Conservation (phyloP, 306 rosid species). For the Prinsepia uniflora region DNA sequence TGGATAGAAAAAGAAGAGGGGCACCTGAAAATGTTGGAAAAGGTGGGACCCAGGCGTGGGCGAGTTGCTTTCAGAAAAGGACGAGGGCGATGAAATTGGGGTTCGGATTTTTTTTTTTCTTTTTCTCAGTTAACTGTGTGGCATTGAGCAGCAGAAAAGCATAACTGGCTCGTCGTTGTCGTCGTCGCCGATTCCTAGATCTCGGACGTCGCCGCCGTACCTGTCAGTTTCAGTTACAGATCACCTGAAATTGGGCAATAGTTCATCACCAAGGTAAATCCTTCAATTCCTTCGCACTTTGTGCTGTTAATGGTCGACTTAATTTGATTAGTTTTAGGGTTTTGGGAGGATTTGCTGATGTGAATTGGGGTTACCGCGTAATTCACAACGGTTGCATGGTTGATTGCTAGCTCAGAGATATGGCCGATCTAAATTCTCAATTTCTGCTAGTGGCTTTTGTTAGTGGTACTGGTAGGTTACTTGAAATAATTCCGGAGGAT, state of each 20-base stretch:
- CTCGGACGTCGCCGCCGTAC: constrained; percentile 74
- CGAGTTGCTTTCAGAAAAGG: background rate
- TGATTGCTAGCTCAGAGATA: background rate
- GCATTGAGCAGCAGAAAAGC: constrained; percentile 74
- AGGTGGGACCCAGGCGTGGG: constrained; percentile 13
- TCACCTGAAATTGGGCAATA: constrained; percentile 95
- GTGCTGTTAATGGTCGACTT: background rate
- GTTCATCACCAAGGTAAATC: constrained; percentile 73
- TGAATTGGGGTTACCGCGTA: background rate
- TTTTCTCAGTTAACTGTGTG: background rate
- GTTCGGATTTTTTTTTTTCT: background rate
- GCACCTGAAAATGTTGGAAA: background rate
- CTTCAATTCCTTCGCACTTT: background rate
- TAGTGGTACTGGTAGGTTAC: background rate
- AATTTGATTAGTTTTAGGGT: constrained; percentile 3
- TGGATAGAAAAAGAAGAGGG: background rate
- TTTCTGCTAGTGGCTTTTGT: background rate
- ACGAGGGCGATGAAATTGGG: constrained; percentile 5
- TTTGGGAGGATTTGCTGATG: background rate
- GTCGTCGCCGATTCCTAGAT: constrained; percentile 88
- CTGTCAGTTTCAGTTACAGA: constrained; percentile 85
- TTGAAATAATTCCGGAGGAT: background rate
- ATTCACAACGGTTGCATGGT: background rate
- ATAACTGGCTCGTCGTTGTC: constrained; percentile 57
- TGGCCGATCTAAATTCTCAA: background rate